A percentile compares a stretch with the other conserved stretches of the same genome.
These are phyloP conservation scores for Beta macrorhiza DNA, from an alignment of 179 eudicot species.

Conservation along the genomic window DNA sequence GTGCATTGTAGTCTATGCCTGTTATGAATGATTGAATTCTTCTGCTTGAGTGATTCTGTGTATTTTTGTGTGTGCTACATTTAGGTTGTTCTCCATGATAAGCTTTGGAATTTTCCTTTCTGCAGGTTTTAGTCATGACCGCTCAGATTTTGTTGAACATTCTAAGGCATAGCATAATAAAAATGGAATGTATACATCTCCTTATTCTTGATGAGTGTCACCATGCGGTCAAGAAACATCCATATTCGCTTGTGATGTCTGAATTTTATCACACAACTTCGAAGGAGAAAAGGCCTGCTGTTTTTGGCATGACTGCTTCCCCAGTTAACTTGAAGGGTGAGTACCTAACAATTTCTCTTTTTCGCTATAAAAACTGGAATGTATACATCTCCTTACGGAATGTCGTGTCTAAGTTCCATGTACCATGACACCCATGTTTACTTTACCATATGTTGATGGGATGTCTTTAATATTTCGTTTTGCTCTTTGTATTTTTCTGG, in stretches of 20 bases:
- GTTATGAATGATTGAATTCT: neutral
- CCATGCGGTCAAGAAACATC: constrained; percentile 99
- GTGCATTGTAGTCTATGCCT: constrained; percentile 2
- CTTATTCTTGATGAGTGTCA: constrained; percentile 98
- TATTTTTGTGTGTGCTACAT: neutral
- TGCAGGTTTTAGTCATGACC: constrained; percentile 97
- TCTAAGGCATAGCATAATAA: constrained; percentile 93
- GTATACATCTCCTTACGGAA: neutral
- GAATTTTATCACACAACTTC: constrained; percentile 97
- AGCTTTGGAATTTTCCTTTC: constrained; percentile 10
- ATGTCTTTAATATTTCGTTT: constrained; percentile 17
- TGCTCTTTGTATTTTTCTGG: constrained; percentile 11
- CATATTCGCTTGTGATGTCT: constrained; percentile 96
- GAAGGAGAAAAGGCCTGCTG: constrained; percentile 85
- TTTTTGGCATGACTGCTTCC: constrained; percentile 99
- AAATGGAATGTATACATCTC: constrained; percentile 88
- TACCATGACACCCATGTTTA: neutral
- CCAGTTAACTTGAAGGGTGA: constrained; percentile 98
- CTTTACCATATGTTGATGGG: neutral
- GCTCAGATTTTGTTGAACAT: constrained; percentile 97
- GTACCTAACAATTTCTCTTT: constrained; percentile 17
- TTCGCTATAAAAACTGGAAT: neutral
- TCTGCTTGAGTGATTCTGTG: constrained; percentile 1
- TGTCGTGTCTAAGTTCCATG: neutral
- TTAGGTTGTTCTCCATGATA: neutral